These are phyloP conservation scores for Cladorrhinum sp. DNA, from an alignment of 2,329 filamentous ascomycete genomes.

Conservation along the genomic window DNA sequence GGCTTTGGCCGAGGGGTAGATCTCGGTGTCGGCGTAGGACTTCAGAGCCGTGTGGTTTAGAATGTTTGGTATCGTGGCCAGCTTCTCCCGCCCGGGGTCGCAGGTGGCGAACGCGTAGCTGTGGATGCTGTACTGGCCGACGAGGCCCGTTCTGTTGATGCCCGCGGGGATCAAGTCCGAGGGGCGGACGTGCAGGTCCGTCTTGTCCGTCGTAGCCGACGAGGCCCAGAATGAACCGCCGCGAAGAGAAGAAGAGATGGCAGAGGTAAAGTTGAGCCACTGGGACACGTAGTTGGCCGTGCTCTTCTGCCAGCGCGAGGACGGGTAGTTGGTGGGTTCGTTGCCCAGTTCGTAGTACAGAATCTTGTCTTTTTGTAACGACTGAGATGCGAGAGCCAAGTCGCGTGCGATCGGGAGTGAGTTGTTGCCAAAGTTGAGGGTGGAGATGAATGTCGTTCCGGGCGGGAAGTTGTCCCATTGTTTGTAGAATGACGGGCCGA, in stretches of 20 bases:
- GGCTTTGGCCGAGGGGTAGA: constrained; percentile 21
- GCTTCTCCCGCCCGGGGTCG: constrained; percentile 17
- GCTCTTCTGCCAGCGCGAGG: constrained; percentile 19
- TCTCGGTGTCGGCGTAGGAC: constrained; percentile 21
- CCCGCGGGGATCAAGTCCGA: constrained; percentile 23
- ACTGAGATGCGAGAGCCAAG: constrained; percentile 18
- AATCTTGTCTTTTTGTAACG: constrained; percentile 20
- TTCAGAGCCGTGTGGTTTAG: constrained; percentile 23
- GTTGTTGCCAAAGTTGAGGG: constrained; percentile 25
- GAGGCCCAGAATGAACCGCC: constrained; percentile 20
- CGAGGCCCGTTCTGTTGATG: constrained; percentile 20
- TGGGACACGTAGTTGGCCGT: constrained; percentile 20
- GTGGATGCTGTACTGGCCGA: constrained; percentile 25
- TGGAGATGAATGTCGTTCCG: constrained; percentile 22
- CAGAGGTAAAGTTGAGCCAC: constrained; percentile 17
- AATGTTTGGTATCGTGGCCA: constrained; percentile 22
- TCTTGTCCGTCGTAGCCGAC: constrained; percentile 21
- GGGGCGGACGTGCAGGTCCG: constrained; percentile 19
- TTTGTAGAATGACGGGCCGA: constrained; percentile 21
- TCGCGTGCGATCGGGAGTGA: constrained; percentile 17
- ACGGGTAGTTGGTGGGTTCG: constrained; percentile 24
- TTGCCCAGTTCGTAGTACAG: constrained; percentile 24
- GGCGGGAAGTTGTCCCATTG: constrained; percentile 22
- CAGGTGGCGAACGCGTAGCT: constrained; percentile 25
- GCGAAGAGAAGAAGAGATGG: constrained; percentile 7